phyloP scores from a whole-genome alignment of 2,329 filamentous ascomycete genomes.

The Ophiostoma sp. region DNA sequence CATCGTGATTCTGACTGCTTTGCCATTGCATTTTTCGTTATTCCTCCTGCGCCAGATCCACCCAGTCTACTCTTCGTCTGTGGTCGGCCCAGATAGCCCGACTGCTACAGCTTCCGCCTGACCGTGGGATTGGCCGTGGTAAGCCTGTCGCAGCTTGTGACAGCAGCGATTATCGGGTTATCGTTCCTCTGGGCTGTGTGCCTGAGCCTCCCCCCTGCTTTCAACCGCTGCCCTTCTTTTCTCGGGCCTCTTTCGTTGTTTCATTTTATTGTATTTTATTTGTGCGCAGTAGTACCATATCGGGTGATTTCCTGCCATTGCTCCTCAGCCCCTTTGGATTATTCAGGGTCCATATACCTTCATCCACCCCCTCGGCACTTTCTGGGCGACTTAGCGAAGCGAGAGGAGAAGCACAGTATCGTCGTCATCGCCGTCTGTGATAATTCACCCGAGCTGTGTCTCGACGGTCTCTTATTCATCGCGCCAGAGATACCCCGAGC shows the following conservation, averaged over 20 bases:
- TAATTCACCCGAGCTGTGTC: constrained; percentile 20
- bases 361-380: constrained; percentile 6
- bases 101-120: constrained; percentile 20
- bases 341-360: not conserved
- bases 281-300: not conserved
- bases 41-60: not conserved
- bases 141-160: constrained; percentile 19
- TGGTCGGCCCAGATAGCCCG: constrained; percentile 14
- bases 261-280: not conserved
- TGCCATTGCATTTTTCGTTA: not conserved
- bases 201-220: too few relatives aligned
- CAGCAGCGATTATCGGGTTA: constrained; percentile 16
- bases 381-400: constrained; percentile 11
- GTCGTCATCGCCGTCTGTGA: constrained; percentile 10
- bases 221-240: too few relatives aligned
- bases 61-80: not conserved
- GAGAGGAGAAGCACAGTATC: constrained; percentile 17
- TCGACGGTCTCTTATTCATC: not conserved
- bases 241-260: not conserved
- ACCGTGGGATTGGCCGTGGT: constrained; percentile 18
- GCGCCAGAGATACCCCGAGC: constrained; percentile 11
- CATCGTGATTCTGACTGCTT: not conserved
- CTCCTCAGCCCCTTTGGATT: not conserved
- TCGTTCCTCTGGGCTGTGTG: not conserved
- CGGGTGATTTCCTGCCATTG: not conserved